Percentiles rank a stretch among this genome's conserved stretches.
These are phyloP conservation scores for Xylaria telfairii DNA, from an alignment of 495 filamentous ascomycete genomes.

Conservation along the genomic window DNA sequence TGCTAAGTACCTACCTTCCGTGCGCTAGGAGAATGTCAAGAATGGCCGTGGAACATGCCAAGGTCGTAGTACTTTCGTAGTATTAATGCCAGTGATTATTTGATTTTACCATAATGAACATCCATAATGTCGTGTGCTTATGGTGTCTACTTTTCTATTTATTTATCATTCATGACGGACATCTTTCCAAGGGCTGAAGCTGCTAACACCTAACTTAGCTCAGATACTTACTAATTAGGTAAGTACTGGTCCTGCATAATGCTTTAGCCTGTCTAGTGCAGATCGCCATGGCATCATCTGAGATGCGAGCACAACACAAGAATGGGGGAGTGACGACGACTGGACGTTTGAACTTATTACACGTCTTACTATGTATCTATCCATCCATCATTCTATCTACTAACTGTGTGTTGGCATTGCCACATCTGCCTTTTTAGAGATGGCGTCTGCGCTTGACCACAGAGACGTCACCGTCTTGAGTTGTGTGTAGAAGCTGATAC, in stretches of 20 bases:
- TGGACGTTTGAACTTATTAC: background rate
- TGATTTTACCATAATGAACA: background rate
- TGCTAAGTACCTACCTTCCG: background rate
- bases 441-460: constrained; percentile 86
- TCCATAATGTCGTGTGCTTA: background rate
- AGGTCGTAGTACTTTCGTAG: too few species aligned
- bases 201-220: background rate
- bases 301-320: background rate
- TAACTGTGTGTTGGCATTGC: constrained; percentile 88
- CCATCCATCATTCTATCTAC: background rate
- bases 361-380: background rate
- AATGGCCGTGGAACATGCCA: background rate
- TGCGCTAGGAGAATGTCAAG: background rate
- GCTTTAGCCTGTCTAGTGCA: background rate
- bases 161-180: background rate
- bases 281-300: background rate
- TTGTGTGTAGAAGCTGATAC: constrained; percentile 94
- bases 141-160: background rate
- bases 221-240: background rate
- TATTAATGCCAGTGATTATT: background rate
- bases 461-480: constrained; percentile 95
- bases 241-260: background rate
- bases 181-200: background rate
- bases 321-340: background rate
- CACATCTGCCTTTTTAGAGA: constrained; percentile 78